Base-by-base conservation (phyloP, 2,329 filamentous ascomycete genomes). In the Sordariomycetes sp. region DNA sequence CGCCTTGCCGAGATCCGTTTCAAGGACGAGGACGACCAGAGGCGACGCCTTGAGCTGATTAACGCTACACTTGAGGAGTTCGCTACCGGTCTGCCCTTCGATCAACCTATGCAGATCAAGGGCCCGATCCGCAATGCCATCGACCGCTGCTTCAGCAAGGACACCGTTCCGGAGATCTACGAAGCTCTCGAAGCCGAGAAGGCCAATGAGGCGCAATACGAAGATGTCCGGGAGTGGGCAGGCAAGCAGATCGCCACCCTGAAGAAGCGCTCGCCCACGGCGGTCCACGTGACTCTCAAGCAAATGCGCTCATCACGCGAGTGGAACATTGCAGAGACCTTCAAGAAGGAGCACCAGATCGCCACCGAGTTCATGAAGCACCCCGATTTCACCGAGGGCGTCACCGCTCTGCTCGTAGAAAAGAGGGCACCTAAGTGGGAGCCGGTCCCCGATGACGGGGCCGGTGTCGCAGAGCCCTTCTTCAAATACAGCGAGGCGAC, bases 31-130 rank as follows among this genome's bases (percentile, higher is more conserved):
- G 75, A 84, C 37, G 45, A 57, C 25, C 63, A 82, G 16, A 45
- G 67, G 16, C 64, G 77, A 28, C 79, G 88, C 35, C 67, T 87
- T 39, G 60, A 66, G 29, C 68, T 86, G 46, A 83, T 98, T 60
- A 82, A 92, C 64, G 70, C 73, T 47, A 94, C 92, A 19, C 86
- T 98, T 42, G 84, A 94, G 47, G 93, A 98, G 59, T 98, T 84
- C 63, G 75, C 72, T 44, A 93, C 87, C 2, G 87, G 86, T 25
- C 66, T 98, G 29, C 92, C 92, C 5, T 71, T 82, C 45, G 73
- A 82, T 48, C 70, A 85, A 57, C 74, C 75, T 15, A 77, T 85
- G 20, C 58, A 69, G 14, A 57, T 94, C 29, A 70, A 67, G 18
- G 87, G 86, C 38, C 65, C 75, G 41, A 63, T 88, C 29, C 83